Base-by-base conservation (phyloP, 2,329 filamentous ascomycete genomes). In the Chrysoporthe deuterocubensis region DNA sequence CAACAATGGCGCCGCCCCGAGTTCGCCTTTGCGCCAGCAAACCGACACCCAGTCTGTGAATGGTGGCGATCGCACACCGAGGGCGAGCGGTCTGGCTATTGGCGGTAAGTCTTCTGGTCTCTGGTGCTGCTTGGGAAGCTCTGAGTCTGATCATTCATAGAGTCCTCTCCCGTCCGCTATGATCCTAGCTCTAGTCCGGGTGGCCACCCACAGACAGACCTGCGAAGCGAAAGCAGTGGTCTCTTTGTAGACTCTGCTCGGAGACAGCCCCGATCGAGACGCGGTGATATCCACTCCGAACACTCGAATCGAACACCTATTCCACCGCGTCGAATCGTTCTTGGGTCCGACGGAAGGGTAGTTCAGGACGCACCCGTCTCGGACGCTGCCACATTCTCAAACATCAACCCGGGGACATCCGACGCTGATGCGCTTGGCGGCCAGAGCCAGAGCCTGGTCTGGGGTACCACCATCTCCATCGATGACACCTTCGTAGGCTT, bases 381-480 rank as follows among this genome's bases (percentile, higher is more conserved):
- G 0, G 88, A 90, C 72, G 85, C 86, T 0, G 82, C 85, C 32
- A 87, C 88, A 0, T 90, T 89, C 73, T 82, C 83, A 46, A 89
- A 88, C 75, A 79, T 86, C 72, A 85, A 97, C 72, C 93, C 93
- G 0, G 91, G 91, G 71, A 97, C 94, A 7, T 97, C 95, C 2
- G 96, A 99, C 78, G 96, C 96, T 0, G 92, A 97, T 75, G 88
- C 86, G 0, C 87, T 97, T 52, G 95, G 94, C 50, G 96, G 94
- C 1, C 88, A 88, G 68, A 92, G 92, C 50, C 90, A 91, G 66
- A 89, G 91, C 72, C 88, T 96, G 67, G 95, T 99, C 71, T 99
- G 96, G 96, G 96, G 96, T 78, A 99, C 96, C 56, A 98, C 97
- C 50, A 92, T 99, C 62, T 97, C 95, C 5, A 91, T 99, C 64